Evolutionary conservation across 2,329 filamentous ascomycete genomes (phyloP).

Genomic region (Chaetomium sp.): DNA sequence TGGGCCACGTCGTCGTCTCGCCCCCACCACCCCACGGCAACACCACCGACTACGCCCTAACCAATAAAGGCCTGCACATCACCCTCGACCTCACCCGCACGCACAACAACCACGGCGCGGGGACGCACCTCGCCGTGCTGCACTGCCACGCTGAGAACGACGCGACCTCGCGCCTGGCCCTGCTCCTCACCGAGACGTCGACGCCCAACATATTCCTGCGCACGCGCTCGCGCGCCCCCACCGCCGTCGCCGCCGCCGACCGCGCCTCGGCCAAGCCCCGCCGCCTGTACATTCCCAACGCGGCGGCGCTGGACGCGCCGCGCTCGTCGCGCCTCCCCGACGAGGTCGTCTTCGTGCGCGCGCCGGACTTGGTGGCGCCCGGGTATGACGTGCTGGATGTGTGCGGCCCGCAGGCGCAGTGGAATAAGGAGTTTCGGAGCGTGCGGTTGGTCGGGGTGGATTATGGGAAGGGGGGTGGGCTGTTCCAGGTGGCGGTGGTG

Average conservation of each 20-base stretch:
- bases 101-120: background rate
- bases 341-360: slow-evolving; percentile 29
- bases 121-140: slow-evolving; percentile 28
- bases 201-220: slow-evolving; percentile 29
- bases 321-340: slow-evolving; percentile 2
- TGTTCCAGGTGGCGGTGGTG: slow-evolving; percentile 32
- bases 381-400: slow-evolving; percentile 32
- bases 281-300: slow-evolving; percentile 28
- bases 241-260: slow-evolving; percentile 18
- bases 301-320: background rate
- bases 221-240: slow-evolving; percentile 22
- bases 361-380: slow-evolving; percentile 29
- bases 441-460: slow-evolving; percentile 25
- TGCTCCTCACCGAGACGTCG: slow-evolving; percentile 28
- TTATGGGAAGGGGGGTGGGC: background rate
- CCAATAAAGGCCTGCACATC: slow-evolving; percentile 33
- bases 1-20: slow-evolving; percentile 23
- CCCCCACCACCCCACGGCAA: slow-evolving; percentile 5
- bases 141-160: slow-evolving; percentile 27
- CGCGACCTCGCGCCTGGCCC: slow-evolving; percentile 24
- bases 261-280: slow-evolving; percentile 10
- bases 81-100: slow-evolving; percentile 17
- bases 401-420: slow-evolving; percentile 19
- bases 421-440: slow-evolving; percentile 31
- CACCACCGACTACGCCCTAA: slow-evolving; percentile 28